Base-by-base conservation (phyloP, 805 yeast genomes). In the Aciculoconidium aculeatum region DNA sequence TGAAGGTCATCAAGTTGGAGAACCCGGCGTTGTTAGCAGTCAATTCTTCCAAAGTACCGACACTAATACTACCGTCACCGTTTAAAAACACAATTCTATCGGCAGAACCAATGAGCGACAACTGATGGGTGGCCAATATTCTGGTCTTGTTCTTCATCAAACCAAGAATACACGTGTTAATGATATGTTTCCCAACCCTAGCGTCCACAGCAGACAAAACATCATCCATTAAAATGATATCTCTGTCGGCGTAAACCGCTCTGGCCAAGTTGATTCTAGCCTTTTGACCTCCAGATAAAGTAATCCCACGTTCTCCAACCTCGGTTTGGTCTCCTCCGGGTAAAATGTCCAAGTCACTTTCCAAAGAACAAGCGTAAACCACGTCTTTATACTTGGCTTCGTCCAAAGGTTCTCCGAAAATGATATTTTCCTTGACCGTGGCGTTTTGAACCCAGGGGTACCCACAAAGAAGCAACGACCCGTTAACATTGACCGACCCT, bases 241-340 rank as follows among this genome's bases (percentile, higher is more conserved):
- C 86, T 11, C 70, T 69, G 15, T 75, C 65, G 9, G 78, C 73
- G 46, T 84, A 84, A 2, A 81, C 85, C 2, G 90, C 80, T 49
- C 94, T 68, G 3, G 94, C 94, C 36, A 84, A 58, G 46, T 75
- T 74, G 30, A 84, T 70, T 51, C 94, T 70, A 0, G 94, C 90
- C 60, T 84, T 84, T 51, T 84, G 94, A 29, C 94, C 94, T 32
- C 94, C 94, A n/a, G 90, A 80, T 23, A 84, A 57, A 0, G 92
- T 82, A 27, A 84, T 77, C 45, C 94, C 94, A 50, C 84, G 69
- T 51, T 84, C 94, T 37, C 94, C 94, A 42, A 84, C 81, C 51
- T 81, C 83, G 0, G 94, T 82, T 31, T 54, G 45, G 44, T 85
- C 94, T 17, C 90, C 90, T 21, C 77, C 85, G 7, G 82, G 80